A percentile compares a stretch with the other conserved stretches of the same genome.
Evolutionary conservation across 129 eudicot species (phyloP).

Genomic region (Sambucus nigra): DNA sequence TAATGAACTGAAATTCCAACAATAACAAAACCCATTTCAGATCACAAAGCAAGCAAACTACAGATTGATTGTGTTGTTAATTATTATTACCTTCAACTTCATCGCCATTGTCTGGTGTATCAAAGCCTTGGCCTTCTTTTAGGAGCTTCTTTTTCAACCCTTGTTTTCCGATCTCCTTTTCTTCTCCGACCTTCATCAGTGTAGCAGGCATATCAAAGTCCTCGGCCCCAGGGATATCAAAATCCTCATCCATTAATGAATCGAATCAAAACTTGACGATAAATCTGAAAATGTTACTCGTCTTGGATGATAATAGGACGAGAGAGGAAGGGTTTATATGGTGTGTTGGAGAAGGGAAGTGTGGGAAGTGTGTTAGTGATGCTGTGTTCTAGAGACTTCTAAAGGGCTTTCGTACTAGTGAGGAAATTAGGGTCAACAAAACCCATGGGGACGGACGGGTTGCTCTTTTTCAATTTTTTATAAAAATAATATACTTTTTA

Average conservation of each 20-base stretch:
- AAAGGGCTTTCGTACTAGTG: no score
- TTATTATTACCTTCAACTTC: slow-evolving; percentile 23
- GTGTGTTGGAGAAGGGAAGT: neutral
- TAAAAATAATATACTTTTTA: no score
- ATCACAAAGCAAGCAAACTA: neutral
- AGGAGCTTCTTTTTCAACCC: slow-evolving; percentile 86
- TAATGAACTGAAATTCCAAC: slow-evolving; percentile 58
- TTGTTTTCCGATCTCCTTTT: slow-evolving; percentile 60
- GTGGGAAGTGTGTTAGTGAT: neutral
- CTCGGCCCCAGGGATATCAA: slow-evolving; percentile 46
- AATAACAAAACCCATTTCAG: neutral
- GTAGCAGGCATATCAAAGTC: slow-evolving; percentile 49
- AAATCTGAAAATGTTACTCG: neutral
- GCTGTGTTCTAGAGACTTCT: slow-evolving; percentile 60
- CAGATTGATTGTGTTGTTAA: neutral
- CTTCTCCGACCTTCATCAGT: slow-evolving; percentile 72
- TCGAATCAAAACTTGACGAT: neutral
- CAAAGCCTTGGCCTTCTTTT: slow-evolving; percentile 86
- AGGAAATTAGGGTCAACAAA: no score
- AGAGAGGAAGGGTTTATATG: slow-evolving; percentile 12
- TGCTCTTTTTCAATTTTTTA: no score
- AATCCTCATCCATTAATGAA: slow-evolving; percentile 61
- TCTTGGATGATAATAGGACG: neutral
- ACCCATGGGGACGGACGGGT: no score
- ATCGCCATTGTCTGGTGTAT: slow-evolving; percentile 76